These are phyloP conservation scores for Neoscytalidium dimidiatum DNA, from an alignment of 2,329 filamentous ascomycete genomes.

Conservation along the genomic window DNA sequence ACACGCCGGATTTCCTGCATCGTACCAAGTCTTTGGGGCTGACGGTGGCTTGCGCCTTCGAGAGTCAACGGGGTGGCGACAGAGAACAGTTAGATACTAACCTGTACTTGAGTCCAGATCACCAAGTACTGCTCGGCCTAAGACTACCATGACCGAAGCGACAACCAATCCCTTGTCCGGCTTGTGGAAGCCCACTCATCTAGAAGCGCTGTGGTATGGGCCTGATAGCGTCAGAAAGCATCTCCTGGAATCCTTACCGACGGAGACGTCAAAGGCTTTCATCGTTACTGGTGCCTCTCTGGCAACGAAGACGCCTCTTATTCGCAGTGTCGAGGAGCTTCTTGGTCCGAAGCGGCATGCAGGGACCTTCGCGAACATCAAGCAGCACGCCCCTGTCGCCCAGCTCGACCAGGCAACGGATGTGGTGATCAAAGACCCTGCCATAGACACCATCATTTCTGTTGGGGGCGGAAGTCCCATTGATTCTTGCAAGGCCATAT, in stretches of 20 bases:
- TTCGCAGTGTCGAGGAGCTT: constrained; percentile 53
- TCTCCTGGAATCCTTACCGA: constrained; percentile 48
- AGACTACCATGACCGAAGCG: constrained; percentile 42
- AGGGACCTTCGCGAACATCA: constrained; percentile 57
- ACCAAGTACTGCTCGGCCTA: background rate
- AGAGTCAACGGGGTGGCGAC: no score
- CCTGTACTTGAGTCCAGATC: background rate
- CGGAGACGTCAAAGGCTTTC: constrained; percentile 54
- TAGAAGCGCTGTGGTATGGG: constrained; percentile 55
- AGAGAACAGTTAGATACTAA: background rate
- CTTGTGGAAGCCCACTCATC: constrained; percentile 53
- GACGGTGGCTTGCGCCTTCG: background rate
- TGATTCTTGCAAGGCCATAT: constrained; percentile 46
- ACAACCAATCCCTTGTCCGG: constrained; percentile 49
- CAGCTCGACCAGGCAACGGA: constrained; percentile 55
- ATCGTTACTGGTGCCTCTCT: constrained; percentile 59
- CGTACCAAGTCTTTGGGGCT: background rate
- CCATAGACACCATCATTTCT: constrained; percentile 57
- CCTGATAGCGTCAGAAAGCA: constrained; percentile 49
- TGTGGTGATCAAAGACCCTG: constrained; percentile 45
- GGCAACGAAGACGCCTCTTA: constrained; percentile 54
- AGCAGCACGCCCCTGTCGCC: constrained; percentile 57
- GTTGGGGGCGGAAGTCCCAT: constrained; percentile 60
- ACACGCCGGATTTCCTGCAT: background rate
- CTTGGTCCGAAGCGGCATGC: constrained; percentile 49